These are phyloP conservation scores for Aspergillus ostianus DNA, from an alignment of 495 filamentous ascomycete genomes.

Conservation along the genomic window DNA sequence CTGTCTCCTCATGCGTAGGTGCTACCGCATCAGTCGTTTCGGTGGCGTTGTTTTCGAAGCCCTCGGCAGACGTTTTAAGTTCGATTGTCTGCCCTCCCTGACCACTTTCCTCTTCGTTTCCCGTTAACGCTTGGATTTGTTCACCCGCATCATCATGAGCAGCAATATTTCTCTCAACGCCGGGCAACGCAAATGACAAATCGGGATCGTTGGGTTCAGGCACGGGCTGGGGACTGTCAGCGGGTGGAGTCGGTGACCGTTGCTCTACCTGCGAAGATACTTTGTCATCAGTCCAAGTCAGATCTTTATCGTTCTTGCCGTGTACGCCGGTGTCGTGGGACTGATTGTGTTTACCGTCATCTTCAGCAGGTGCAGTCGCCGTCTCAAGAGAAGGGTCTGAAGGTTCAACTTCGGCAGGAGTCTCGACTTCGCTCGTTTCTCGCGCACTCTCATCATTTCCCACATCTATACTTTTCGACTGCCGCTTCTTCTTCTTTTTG, in stretches of 20 bases:
- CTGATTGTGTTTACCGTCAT: constrained; percentile 52
- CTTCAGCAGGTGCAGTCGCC: constrained; percentile 42
- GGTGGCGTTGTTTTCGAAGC: not conserved
- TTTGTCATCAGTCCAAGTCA: constrained; percentile 50
- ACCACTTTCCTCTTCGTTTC: too few relatives aligned
- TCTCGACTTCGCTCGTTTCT: constrained; percentile 14
- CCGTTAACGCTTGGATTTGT: not conserved
- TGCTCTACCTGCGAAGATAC: constrained; percentile 52
- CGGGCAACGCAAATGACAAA: constrained; percentile 15
- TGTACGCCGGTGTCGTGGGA: constrained; percentile 43
- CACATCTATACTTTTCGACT: constrained; percentile 29
- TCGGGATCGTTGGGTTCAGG: constrained; percentile 28
- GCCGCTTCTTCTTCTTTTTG: constrained; percentile 48
- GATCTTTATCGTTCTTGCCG: constrained; percentile 37
- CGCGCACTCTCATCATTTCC: constrained; percentile 19
- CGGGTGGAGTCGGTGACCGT: constrained; percentile 38
- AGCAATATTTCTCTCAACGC: constrained; percentile 12
- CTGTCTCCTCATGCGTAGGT: not conserved
- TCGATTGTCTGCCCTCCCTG: not conserved
- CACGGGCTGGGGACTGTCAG: constrained; percentile 37
- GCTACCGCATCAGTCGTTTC: not conserved
- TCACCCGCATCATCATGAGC: constrained; percentile 3
- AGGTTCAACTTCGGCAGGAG: constrained; percentile 23
- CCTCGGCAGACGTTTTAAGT: not conserved
- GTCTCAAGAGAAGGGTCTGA: constrained; percentile 31